phyloP scores from a whole-genome alignment of 2,329 filamentous ascomycete genomes.

The Chaetomium sp. region DNA sequence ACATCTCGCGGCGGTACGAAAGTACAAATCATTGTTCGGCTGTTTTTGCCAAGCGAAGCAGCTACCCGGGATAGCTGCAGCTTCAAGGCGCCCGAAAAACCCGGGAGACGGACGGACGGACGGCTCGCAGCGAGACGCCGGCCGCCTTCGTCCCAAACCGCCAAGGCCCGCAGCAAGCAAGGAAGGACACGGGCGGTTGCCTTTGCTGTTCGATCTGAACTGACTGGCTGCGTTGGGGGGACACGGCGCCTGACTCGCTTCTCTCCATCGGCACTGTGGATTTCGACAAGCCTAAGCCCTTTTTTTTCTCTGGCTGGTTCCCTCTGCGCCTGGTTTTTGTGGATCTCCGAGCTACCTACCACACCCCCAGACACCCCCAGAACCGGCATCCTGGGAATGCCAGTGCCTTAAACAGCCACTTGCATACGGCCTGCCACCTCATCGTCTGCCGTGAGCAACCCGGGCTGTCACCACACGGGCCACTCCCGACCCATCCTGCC shows the following conservation, averaged over 20 bases:
- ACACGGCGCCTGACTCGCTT: neutral
- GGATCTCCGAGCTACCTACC: slow-evolving; percentile 21
- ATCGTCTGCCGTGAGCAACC: slow-evolving; percentile 46
- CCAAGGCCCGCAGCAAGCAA: slow-evolving; percentile 5
- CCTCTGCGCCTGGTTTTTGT: slow-evolving; percentile 22
- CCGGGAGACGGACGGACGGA: slow-evolving; percentile 5
- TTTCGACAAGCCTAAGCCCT: neutral
- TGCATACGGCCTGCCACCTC: slow-evolving; percentile 53
- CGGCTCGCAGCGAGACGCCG: slow-evolving; percentile 9
- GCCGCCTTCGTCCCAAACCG: slow-evolving; percentile 4
- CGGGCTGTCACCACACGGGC: slow-evolving; percentile 43
- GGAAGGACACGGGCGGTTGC: slow-evolving; percentile 11
- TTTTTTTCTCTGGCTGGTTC: neutral
- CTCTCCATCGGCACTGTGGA: neutral
- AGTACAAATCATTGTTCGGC: slow-evolving; percentile 10
- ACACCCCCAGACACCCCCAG: slow-evolving; percentile 28
- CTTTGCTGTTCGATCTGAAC: slow-evolving; percentile 1
- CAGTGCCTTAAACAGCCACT: slow-evolving; percentile 47
- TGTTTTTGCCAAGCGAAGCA: slow-evolving; percentile 21
- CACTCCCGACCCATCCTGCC: slow-evolving; percentile 43
- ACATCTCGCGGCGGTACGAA: neutral
- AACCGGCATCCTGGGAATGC: slow-evolving; percentile 38
- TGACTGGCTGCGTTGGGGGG: neutral
- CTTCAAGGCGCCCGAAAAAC: slow-evolving; percentile 11
- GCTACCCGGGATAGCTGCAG: slow-evolving; percentile 23